Base-by-base conservation (phyloP, 306 rosid genomes). In the Dryas octopetala region DNA sequence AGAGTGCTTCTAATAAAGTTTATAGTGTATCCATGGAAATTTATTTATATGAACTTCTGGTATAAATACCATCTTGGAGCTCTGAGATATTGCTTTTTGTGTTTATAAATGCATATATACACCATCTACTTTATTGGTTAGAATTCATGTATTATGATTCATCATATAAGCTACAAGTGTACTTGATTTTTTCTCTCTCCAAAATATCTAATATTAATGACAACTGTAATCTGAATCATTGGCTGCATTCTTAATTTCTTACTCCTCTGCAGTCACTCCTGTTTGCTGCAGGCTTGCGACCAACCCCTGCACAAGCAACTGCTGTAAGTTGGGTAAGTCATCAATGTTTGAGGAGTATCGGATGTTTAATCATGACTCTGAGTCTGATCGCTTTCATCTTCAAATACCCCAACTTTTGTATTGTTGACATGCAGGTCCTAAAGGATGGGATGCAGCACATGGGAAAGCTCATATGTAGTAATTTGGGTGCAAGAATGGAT, bases 211-310 rank as follows among this genome's bases (percentile, higher is more conserved):
- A 44, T 61, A 57, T 78, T 10, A 9, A 41, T 58, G 70, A 44
- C 53, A 71, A 71, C 15, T 78, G 12, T 78, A 43, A 58, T 78
- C 71, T 80, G 23, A 73, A 55, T 76, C 59, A 59, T 83, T 78
- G 76, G 77, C 75, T 82, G 64, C 77, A 78, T 81, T 85, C 92
- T 89, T 74, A 88, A 79, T 82, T 81, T 85, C 92, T 88, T 74
- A 88, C 80, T 82, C 74, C 91, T 89, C 79, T 92, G 88, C 96
- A 92, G 99, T 95, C 97, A 66, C 93, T 95, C 76, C 82, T 95
- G 59, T 91, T 92, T 90, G 97, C 99, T 89, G 99, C 99, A 83
- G 99, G 99, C 79, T 88, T 95, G 87, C 88, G 96, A 68, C 99
- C 99, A 26, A 92, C 97, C 17, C 92, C 99, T 59, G 99, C 97